phyloP scores from a whole-genome alignment of 257 asterid genomes.

The Solanum etuberosum region DNA sequence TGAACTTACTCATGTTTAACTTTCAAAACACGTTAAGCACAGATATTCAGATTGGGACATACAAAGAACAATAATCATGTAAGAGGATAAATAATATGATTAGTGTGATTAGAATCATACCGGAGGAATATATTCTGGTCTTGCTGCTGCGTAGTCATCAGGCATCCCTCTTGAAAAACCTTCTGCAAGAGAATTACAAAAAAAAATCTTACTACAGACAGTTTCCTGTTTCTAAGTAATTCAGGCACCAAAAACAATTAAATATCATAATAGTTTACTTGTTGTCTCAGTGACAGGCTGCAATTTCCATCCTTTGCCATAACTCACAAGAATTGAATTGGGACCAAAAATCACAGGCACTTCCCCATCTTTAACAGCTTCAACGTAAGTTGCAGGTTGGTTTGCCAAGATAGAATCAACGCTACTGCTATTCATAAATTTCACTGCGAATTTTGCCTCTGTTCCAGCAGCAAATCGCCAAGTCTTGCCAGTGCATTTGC shows the following conservation, averaged over 20 bases:
- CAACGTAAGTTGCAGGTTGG: conserved; percentile 45
- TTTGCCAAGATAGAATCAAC: conserved; percentile 10
- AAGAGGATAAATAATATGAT: background rate
- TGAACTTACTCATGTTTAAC: background rate
- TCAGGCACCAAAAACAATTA: background rate
- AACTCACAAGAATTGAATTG: conserved; percentile 50
- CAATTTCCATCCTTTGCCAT: conserved; percentile 67
- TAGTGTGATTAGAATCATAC: background rate
- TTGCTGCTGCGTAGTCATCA: background rate
- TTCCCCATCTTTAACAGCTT: conserved; percentile 77
- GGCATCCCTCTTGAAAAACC: background rate
- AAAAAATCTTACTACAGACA: background rate
- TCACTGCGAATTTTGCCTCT: conserved; percentile 62
- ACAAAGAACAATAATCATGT: background rate
- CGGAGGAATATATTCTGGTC: background rate
- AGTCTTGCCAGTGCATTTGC: conserved; percentile 58
- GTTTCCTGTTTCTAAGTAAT: background rate
- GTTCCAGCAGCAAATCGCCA: conserved; percentile 81
- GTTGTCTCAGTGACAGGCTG: conserved; percentile 37
- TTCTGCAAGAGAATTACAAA: background rate
- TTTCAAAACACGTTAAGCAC: background rate
- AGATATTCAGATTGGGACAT: background rate
- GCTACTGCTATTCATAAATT: conserved; percentile 52
- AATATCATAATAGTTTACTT: conserved; percentile 16
- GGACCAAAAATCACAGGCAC: conserved; percentile 79